Evolutionary conservation across 164 flowering plant genomes (phyloP), one percentile per base, ranked within the genome.

Genomic region (Annona cherimola): DNA sequence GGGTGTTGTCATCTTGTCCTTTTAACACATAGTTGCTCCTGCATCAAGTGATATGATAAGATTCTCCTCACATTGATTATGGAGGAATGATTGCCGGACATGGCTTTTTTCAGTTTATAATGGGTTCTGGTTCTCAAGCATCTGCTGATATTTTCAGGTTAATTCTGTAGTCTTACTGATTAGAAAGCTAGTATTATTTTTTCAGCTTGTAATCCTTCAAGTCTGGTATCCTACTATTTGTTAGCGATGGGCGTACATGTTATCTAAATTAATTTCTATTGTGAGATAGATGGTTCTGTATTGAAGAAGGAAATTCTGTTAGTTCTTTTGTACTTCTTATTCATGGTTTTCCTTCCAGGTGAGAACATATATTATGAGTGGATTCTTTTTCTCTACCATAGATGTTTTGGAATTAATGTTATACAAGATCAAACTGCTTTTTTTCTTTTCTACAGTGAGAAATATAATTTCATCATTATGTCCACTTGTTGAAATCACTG

Each of bases 271-370:
- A 44, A 12, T 57, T 42, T 19, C 80, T 61, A 82, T 79, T 74
- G 81, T 84, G 78, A 82, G 78, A 78, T 82, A 94, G 98, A 87
- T 94, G 98, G 98, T 94, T 94, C 76, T 94, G 89, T 77, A 88
- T 94, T 74, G 98, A 92, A 84, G 85, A 82, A 65, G 98, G 97
- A 82, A 92, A 72, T 71, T 76, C 87, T 66, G 86, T 80, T 54
- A 86, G 85, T 65, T 86, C 84, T 75, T 40, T 86, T 0, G 84
- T 90, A 73, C 55, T 94, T 68, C 73, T 92, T 74, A 76, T 94
- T 74, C 98, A 94, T 83, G 98, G 98, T 26, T 87, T 92, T 46
- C 98, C 98, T 71, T 92, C 97, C 98, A 94, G 92, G 98, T 92
- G 19, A 83, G 84, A 74, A 63, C 55, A 12, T 41, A 55, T 41